These are phyloP conservation scores for Cardamine resedifolia DNA, from an alignment of 345 rosid species.

Conservation along the genomic window DNA sequence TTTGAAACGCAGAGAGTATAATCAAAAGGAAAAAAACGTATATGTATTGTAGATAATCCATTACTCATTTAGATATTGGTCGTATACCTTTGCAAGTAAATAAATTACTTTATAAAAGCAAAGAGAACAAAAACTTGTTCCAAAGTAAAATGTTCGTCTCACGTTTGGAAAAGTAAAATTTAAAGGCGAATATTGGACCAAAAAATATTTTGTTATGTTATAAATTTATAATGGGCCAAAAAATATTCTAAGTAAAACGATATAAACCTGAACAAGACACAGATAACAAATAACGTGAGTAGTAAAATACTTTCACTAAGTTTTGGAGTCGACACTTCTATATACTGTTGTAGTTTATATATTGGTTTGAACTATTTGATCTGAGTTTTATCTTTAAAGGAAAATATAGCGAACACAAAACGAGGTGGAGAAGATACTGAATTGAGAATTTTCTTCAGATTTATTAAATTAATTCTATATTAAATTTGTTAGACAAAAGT, in stretches of 20 bases:
- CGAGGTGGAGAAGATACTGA: background rate
- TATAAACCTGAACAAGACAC: background rate
- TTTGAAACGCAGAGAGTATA: no score
- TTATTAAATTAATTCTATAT: background rate
- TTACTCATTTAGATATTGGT: background rate
- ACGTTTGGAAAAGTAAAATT: slow-evolving; percentile 9
- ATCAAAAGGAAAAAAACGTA: background rate
- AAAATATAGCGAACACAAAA: background rate
- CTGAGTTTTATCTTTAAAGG: background rate
- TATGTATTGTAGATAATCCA: background rate
- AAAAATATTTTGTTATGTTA: background rate
- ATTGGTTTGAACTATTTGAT: background rate
- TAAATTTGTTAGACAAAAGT: background rate
- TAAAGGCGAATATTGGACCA: slow-evolving; percentile 22
- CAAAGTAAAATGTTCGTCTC: slow-evolving; percentile 21
- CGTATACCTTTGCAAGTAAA: background rate
- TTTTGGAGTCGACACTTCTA: background rate
- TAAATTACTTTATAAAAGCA: slow-evolving; percentile 21
- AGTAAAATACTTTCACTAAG: background rate
- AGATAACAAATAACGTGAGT: background rate
- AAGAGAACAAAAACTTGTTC: slow-evolving; percentile 33
- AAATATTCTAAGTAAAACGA: background rate
- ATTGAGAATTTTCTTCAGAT: background rate
- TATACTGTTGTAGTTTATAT: background rate
- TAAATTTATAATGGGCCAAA: slow-evolving; percentile 4